Evolutionary conservation across 2,329 filamentous ascomycete species (phyloP), one percentile per base, ranked within the genome.

Genomic region (Neonectria neomacrospora): DNA sequence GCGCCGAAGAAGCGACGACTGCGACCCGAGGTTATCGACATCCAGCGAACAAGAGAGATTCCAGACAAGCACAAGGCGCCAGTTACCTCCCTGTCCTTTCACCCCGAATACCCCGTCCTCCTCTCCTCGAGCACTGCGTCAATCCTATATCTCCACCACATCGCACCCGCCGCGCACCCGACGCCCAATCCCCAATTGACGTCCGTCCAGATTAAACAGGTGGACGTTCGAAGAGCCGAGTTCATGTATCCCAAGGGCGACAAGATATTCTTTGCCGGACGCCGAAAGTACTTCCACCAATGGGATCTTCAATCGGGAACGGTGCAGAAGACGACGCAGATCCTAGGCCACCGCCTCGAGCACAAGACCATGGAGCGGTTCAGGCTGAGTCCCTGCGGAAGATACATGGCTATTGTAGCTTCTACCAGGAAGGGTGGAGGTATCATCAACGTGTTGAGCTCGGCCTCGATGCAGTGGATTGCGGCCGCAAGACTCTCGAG

Each of bases 291-390:
- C 82, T 97, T 98, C 79, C 96, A 98, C 80, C 90, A 91, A 69
- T 99, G 96, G 96, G 90, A 98, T 73, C 85, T 99, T 23, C 83
- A 90, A 45, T 90, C 91, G 0, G 96, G 96, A 45, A 82, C 85
- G 12, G 89, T 99, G 52, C 91, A 95, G 73, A 97, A 97, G 79
- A 87, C 97, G 47, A 89, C 88, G 70, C 85, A 91, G 75, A 82
- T 96, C 63, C 87, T 91, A 74, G 88, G 94, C 66, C 90, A 94
- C 70, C 84, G 90, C 68, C 86, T 92, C 58, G 93, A 97, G 78
- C 94, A 97, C 78, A 91, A 90, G 72, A 91, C 88, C 42, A 97
- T 97, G 93, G 96, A 98, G 78, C 85, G 85, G 30, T 97, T 99
- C 84, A 92, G 91, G 71, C 81, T 96, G 26, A 96, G 92, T 48